Evolutionary conservation across 2,329 filamentous ascomycete species (phyloP).

Genomic region (Sclerotinia sclerotiorum): DNA sequence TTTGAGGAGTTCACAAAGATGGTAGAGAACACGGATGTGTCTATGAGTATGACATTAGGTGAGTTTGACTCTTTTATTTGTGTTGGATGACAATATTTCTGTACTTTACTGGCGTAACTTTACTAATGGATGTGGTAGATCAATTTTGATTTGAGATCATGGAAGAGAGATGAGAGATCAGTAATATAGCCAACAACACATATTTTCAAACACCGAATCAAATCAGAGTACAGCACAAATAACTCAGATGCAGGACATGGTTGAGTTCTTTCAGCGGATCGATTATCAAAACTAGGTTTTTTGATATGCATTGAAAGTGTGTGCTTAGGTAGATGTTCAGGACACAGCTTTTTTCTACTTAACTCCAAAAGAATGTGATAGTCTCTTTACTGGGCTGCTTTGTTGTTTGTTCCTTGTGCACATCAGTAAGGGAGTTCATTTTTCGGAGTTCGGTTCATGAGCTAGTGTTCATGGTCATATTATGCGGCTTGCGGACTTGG

Average conservation of each 20-base stretch:
- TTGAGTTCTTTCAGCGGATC: background rate
- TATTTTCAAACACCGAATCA: background rate
- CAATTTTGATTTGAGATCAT: constrained; percentile 33
- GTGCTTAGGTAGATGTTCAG: background rate
- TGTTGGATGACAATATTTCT: background rate
- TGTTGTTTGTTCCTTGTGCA: background rate
- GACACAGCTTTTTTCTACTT: constrained; percentile 1
- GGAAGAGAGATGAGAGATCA: background rate
- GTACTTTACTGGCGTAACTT: constrained; percentile 2
- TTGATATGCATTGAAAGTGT: constrained; percentile 1
- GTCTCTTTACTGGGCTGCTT: background rate
- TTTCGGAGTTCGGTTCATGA: background rate
- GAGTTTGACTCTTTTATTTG: constrained; percentile 39
- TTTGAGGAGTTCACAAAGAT: constrained; percentile 99
- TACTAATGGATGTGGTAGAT: constrained; percentile 29
- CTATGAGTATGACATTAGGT: constrained; percentile 74
- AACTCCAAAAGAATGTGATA: background rate
- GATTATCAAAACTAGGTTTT: background rate
- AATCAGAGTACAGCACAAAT: background rate
- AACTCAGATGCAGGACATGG: background rate
- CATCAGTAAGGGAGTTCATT: no score
- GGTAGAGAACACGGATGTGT: constrained; percentile 89
- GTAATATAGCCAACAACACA: constrained; percentile 3
- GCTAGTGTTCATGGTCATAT: background rate
- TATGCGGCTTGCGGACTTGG: background rate